A percentile compares a stretch with the other conserved stretches of the same genome.
These are phyloP conservation scores for Dentipellis fragilis DNA, from an alignment of 768 basidiomycete species.

Conservation along the genomic window DNA sequence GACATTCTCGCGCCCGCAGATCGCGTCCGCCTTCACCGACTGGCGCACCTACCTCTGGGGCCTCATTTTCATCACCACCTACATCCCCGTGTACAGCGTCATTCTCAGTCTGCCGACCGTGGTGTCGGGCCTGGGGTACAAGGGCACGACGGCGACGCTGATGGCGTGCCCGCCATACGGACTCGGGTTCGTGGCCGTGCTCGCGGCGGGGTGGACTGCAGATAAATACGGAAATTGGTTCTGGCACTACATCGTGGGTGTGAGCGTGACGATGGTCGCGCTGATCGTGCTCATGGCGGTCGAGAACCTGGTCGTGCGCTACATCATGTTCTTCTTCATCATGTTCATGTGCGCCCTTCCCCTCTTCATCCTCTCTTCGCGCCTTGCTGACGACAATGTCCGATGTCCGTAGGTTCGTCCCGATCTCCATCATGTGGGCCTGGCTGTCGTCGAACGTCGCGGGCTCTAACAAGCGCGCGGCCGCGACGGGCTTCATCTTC, in stretches of 20 bases:
- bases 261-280: slow-evolving; percentile 16
- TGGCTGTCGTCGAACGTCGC: slow-evolving; percentile 20
- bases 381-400: neutral
- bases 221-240: slow-evolving; percentile 18
- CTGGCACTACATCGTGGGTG: slow-evolving; percentile 17
- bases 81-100: slow-evolving; percentile 9
- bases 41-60: slow-evolving; percentile 5
- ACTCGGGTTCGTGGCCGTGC: slow-evolving; percentile 4
- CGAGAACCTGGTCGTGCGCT: slow-evolving; percentile 19
- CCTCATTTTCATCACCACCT: slow-evolving; percentile 7
- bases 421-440: slow-evolving; percentile 19
- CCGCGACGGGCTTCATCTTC: slow-evolving; percentile 22
- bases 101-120: slow-evolving; percentile 4
- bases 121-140: slow-evolving; percentile 7
- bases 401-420: slow-evolving; percentile 18
- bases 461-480: slow-evolving; percentile 21
- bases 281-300: slow-evolving; percentile 22
- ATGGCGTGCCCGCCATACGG: slow-evolving; percentile 13
- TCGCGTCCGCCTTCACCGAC: slow-evolving; percentile 4
- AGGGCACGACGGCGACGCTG: slow-evolving; percentile 10
- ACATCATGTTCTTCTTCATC: slow-evolving; percentile 25
- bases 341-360: slow-evolving; percentile 21
- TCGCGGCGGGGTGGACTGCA: slow-evolving; percentile 11
- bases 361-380: neutral
- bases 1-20: slow-evolving; percentile 12